These are phyloP conservation scores for Vitis labrusca DNA, from an alignment of 164 flowering plant genomes.

Conservation along the genomic window DNA sequence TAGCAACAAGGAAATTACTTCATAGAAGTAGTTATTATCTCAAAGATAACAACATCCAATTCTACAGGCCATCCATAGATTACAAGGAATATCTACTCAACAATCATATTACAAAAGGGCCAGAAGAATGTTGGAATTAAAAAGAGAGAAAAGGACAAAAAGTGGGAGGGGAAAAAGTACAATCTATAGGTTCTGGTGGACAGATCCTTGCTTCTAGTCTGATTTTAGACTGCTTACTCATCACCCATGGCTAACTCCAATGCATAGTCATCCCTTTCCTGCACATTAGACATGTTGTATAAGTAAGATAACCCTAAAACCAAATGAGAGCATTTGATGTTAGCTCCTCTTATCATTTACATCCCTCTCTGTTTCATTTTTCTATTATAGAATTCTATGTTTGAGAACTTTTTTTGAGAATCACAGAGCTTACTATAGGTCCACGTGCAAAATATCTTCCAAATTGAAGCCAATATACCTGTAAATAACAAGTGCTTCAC, in stretches of 20 bases:
- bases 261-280: conserved; percentile 94
- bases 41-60: neutral
- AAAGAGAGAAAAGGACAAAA: neutral
- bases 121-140: neutral
- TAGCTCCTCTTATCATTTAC: too few relatives aligned
- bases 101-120: neutral
- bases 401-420: neutral
- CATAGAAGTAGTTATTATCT: too few relatives aligned
- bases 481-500: conserved; percentile 16
- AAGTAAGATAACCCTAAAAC: neutral
- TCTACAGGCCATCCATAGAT: neutral
- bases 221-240: conserved; percentile 34
- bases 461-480: conserved; percentile 99
- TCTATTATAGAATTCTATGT: neutral
- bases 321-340: too few relatives aligned
- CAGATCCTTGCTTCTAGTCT: neutral
- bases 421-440: conserved; percentile 66
- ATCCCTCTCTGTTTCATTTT: too few relatives aligned
- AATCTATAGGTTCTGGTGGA: conserved; percentile 4
- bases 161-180: neutral
- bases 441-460: conserved; percentile 98
- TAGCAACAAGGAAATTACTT: neutral
- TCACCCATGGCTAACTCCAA: conserved; percentile 86
- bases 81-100: neutral
- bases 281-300: conserved; percentile 14